A percentile compares a stretch with the other conserved stretches of the same genome.
phyloP scores from a whole-genome alignment of 768 basidiomycete genomes.

The Boletales sp. region DNA sequence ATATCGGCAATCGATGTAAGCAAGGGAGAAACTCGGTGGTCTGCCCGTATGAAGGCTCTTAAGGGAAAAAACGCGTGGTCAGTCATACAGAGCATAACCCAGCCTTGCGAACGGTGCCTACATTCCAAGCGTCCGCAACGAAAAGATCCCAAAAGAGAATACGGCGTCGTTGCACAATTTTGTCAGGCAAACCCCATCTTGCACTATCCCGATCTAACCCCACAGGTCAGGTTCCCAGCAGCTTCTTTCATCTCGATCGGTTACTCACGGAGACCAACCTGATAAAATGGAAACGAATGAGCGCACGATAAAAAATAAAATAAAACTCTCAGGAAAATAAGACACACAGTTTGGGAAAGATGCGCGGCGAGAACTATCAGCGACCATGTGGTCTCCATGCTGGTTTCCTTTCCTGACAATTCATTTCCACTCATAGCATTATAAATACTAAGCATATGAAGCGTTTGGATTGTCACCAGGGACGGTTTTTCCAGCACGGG shows the following conservation, averaged over 20 bases:
- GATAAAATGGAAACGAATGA: slow-evolving; percentile 15
- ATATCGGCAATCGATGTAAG: slow-evolving; percentile 64
- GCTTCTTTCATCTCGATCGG: slow-evolving; percentile 6
- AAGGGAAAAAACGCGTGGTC: neutral
- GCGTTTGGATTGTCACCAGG: slow-evolving; percentile 63
- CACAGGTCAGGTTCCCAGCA: slow-evolving; percentile 9
- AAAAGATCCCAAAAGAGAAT: slow-evolving; percentile 79
- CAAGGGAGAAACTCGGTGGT: slow-evolving; percentile 63
- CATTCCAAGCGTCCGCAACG: slow-evolving; percentile 67
- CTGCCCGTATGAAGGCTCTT: slow-evolving; percentile 70
- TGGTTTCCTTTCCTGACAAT: slow-evolving; percentile 51
- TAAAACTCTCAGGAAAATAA: slow-evolving; percentile 1
- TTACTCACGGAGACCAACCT: slow-evolving; percentile 72
- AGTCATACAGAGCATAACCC: slow-evolving; percentile 9
- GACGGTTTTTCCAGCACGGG: slow-evolving; percentile 71
- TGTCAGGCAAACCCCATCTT: slow-evolving; percentile 58
- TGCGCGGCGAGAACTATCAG: slow-evolving; percentile 62
- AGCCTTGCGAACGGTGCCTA: slow-evolving; percentile 25
- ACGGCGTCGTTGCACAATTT: slow-evolving; percentile 62
- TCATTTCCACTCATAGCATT: slow-evolving; percentile 68
- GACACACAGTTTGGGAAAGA: slow-evolving; percentile 59
- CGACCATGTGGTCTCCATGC: slow-evolving; percentile 72
- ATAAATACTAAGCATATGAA: slow-evolving; percentile 68
- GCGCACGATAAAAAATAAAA: neutral
- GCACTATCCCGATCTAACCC: slow-evolving; percentile 57